Evolutionary conservation across 2,329 filamentous ascomycete genomes (phyloP).

Genomic region (Paecilomyces fulvus): DNA sequence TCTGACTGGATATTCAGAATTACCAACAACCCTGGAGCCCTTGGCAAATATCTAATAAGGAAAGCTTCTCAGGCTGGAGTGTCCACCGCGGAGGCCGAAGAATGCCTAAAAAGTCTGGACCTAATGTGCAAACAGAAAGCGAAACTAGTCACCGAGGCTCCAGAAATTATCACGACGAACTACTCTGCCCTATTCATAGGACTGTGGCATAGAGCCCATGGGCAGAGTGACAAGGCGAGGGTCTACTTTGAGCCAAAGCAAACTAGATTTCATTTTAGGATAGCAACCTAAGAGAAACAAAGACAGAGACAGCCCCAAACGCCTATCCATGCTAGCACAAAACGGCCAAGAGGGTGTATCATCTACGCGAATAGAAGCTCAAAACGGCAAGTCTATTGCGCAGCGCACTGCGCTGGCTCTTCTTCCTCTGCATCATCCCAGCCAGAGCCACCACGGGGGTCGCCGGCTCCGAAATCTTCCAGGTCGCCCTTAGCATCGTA

Average conservation of each 20-base stretch:
- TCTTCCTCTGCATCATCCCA: constrained; percentile 44
- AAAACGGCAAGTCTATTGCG: constrained; percentile 30
- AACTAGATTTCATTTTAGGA: background rate
- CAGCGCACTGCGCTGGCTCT: constrained; percentile 40
- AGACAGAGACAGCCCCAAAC: background rate
- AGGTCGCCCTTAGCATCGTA: constrained; percentile 77
- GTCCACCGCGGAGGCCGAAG: too few relatives aligned
- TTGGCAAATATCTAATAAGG: too few relatives aligned
- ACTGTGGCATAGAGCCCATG: too few relatives aligned
- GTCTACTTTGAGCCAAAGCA: background rate
- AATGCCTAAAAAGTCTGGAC: too few relatives aligned
- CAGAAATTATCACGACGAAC: too few relatives aligned
- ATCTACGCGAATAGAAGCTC: constrained; percentile 1
- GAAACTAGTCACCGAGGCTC: too few relatives aligned
- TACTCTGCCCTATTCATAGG: too few relatives aligned
- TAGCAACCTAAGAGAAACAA: background rate
- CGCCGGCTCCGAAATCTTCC: constrained; percentile 53
- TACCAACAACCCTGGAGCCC: too few relatives aligned
- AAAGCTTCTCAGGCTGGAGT: too few relatives aligned
- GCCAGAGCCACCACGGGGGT: constrained; percentile 32
- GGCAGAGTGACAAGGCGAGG: too few relatives aligned
- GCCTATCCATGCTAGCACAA: constrained; percentile 1
- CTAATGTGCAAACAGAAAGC: too few relatives aligned
- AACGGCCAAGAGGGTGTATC: constrained; percentile 1
- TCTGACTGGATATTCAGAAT: too few relatives aligned